Percentiles rank a stretch among this genome's conserved stretches.
These are phyloP conservation scores for Populus trichocarpa DNA, from an alignment of 441 rosid species.

Conservation along the genomic window DNA sequence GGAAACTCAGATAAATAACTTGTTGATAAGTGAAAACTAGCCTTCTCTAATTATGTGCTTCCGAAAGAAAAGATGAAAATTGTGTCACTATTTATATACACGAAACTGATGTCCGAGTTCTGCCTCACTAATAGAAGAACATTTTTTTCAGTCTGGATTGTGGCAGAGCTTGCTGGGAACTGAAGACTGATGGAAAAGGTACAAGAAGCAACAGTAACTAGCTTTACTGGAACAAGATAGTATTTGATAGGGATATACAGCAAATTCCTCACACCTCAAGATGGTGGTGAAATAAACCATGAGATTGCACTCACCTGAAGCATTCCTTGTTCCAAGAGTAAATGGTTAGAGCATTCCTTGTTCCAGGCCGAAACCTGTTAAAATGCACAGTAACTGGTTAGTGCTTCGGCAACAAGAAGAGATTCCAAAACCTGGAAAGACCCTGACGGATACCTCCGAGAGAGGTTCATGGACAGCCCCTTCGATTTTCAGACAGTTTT, in stretches of 20 bases:
- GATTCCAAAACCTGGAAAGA: not conserved
- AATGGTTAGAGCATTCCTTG: not conserved
- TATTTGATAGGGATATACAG: not conserved
- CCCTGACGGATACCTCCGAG: not conserved
- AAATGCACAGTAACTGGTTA: not conserved
- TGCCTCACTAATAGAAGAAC: too few relatives aligned
- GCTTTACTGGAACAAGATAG: not conserved
- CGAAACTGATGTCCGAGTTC: too few relatives aligned
- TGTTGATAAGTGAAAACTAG: too few relatives aligned
- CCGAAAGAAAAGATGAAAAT: too few relatives aligned
- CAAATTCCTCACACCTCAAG: not conserved
- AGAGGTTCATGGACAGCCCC: not conserved
- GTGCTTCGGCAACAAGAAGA: conserved; percentile 6
- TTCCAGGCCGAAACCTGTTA: not conserved
- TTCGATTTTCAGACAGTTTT: not conserved
- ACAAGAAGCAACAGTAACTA: not conserved
- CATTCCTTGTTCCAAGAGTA: conserved; percentile 2
- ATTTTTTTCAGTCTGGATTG: not conserved
- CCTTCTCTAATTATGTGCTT: too few relatives aligned
- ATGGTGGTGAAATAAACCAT: conserved; percentile 4
- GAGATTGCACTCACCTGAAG: not conserved
- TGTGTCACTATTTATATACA: too few relatives aligned
- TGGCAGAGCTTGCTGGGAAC: conserved; percentile 4
- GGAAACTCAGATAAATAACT: too few relatives aligned
- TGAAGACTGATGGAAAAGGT: not conserved